These are phyloP conservation scores for Colletotrichum viniferum DNA, from an alignment of 2,329 filamentous ascomycete species.

Conservation along the genomic window DNA sequence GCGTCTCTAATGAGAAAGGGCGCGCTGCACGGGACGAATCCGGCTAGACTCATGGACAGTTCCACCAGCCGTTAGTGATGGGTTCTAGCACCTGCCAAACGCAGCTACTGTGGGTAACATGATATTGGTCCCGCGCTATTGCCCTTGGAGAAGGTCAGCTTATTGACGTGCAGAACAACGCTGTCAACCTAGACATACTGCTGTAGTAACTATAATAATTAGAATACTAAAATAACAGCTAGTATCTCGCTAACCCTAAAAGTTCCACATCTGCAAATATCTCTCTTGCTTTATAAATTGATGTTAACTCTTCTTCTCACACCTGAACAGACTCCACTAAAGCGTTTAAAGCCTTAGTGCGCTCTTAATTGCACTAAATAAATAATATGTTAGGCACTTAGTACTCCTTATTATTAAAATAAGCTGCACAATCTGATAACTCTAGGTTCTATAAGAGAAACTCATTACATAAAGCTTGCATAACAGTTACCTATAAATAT, in stretches of 20 bases:
- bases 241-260: neutral
- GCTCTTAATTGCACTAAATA: neutral
- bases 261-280: neutral
- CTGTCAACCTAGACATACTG: neutral
- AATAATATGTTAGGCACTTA: neutral
- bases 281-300: neutral
- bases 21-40: too few relatives aligned
- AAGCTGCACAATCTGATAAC: neutral
- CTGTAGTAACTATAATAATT: neutral
- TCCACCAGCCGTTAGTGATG: too few relatives aligned
- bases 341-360: neutral
- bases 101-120: too few relatives aligned
- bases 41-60: too few relatives aligned
- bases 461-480: neutral
- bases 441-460: neutral
- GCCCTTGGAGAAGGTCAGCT: too few relatives aligned
- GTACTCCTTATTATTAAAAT: neutral
- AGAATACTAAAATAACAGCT: neutral
- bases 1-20: too few relatives aligned
- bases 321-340: neutral
- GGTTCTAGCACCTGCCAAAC: too few relatives aligned
- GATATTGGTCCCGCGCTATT: too few relatives aligned
- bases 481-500: neutral
- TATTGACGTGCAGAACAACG: too few relatives aligned
- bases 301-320: neutral